A percentile compares a stretch with the other conserved stretches of the same genome.
These are phyloP conservation scores for Spiromastix sp. DNA, from an alignment of 2,329 filamentous ascomycete species.

Conservation along the genomic window DNA sequence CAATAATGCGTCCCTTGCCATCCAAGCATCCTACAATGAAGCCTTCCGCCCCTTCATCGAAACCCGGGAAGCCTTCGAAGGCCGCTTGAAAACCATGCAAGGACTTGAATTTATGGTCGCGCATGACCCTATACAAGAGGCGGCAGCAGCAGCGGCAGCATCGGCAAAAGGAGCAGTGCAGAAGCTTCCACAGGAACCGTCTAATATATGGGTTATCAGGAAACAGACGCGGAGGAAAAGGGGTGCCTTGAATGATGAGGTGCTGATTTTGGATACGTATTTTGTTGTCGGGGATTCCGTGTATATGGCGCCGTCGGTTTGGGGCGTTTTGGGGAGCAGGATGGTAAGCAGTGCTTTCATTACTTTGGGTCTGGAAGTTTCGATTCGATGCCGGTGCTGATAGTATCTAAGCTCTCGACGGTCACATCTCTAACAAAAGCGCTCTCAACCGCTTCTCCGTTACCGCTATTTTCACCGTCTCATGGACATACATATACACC, in stretches of 20 bases:
- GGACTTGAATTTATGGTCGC: conserved; percentile 52
- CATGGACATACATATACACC: conserved; percentile 51
- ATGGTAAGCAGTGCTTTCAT: conserved; percentile 31
- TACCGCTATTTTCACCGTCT: conserved; percentile 49
- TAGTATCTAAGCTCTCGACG: conserved; percentile 38
- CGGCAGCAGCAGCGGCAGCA: conserved; percentile 21
- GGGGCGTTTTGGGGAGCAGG: conserved; percentile 46
- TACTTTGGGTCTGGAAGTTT: not conserved
- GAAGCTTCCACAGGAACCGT: conserved; percentile 32
- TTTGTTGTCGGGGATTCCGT: conserved; percentile 52
- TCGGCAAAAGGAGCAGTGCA: conserved; percentile 10
- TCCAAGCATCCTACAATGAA: conserved; percentile 41
- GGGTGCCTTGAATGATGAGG: conserved; percentile 35
- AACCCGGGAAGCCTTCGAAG: conserved; percentile 48
- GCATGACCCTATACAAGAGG: conserved; percentile 44
- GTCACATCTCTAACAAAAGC: conserved; percentile 47
- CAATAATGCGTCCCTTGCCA: conserved; percentile 48
- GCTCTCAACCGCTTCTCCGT: conserved; percentile 41
- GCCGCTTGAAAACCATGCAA: conserved; percentile 41
- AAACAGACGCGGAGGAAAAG: conserved; percentile 45
- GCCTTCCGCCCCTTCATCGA: conserved; percentile 40
- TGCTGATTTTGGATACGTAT: conserved; percentile 47
- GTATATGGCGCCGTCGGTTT: conserved; percentile 52
- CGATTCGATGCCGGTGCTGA: not conserved
- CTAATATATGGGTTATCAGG: conserved; percentile 49